Percentiles rank a stretch among this genome's conserved stretches.
phyloP scores from a whole-genome alignment of 148 eudicot species.

The Tetragonia tetragonoides region DNA sequence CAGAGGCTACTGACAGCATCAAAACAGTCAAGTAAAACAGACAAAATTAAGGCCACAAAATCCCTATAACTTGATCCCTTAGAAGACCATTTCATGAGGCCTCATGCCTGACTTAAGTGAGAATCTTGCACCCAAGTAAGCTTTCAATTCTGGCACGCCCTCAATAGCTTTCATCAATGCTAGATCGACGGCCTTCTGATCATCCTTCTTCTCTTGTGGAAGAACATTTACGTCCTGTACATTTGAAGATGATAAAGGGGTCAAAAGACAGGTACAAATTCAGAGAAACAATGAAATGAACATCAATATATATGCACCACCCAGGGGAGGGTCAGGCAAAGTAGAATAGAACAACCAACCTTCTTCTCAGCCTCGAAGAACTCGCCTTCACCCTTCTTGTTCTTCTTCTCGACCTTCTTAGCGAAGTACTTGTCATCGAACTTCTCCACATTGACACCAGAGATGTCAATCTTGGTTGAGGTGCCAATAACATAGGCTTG shows the following conservation, averaged over 20 bases:
- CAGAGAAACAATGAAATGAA: neutral
- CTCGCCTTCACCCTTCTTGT: slow-evolving; percentile 47
- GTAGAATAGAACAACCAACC: slow-evolving; percentile 14
- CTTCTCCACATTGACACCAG: slow-evolving; percentile 45
- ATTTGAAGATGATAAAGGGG: neutral
- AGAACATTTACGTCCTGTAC: slow-evolving; percentile 54
- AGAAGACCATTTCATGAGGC: slow-evolving; percentile 69
- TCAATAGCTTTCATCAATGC: slow-evolving; percentile 54
- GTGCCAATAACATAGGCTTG: slow-evolving; percentile 53
- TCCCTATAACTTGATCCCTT: slow-evolving; percentile 16
- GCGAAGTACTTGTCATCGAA: slow-evolving; percentile 48
- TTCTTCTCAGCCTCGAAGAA: slow-evolving; percentile 52
- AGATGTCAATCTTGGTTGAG: slow-evolving; percentile 49
- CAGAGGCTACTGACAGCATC: slow-evolving; percentile 12
- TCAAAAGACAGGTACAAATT: neutral
- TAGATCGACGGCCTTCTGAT: slow-evolving; percentile 58
- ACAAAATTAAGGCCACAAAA: neutral
- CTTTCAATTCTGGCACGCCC: slow-evolving; percentile 54
- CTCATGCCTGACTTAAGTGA: slow-evolving; percentile 70
- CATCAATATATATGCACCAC: neutral
- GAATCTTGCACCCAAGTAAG: slow-evolving; percentile 65
- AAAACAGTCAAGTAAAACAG: slow-evolving; percentile 4
- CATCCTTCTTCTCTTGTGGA: slow-evolving; percentile 63
- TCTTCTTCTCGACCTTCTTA: slow-evolving; percentile 44
- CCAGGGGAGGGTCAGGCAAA: neutral